Conservation (phyloP, 257 asterid genomes). For the Jaltomata sinuosa region DNA sequence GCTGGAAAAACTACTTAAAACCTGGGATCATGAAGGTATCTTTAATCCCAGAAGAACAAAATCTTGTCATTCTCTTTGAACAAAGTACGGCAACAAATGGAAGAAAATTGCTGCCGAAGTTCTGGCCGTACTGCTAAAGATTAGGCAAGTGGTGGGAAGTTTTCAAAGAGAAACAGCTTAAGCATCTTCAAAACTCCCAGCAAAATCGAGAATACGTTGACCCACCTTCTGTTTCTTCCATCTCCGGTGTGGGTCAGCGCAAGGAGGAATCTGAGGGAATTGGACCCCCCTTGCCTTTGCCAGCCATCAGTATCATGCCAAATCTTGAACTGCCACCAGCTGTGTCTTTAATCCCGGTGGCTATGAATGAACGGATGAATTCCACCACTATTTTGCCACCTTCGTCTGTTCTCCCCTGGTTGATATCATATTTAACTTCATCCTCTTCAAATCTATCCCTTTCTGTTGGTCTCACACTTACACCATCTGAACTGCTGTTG, state of each 20-base stretch:
- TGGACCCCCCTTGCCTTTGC: slow-evolving; percentile 17
- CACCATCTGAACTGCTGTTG: slow-evolving; percentile 45
- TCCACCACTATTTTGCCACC: not conserved
- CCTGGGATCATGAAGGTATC: slow-evolving; percentile 76
- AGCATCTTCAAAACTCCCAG: slow-evolving; percentile 36
- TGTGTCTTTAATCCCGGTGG: slow-evolving; percentile 27
- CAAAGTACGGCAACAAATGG: slow-evolving; percentile 78
- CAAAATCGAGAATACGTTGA: slow-evolving; percentile 16
- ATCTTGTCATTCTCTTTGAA: slow-evolving; percentile 57
- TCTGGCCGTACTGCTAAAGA: slow-evolving; percentile 85
- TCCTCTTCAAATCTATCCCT: slow-evolving; percentile 26
- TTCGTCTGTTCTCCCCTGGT: not conserved
- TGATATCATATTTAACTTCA: not conserved
- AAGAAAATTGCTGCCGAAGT: slow-evolving; percentile 73
- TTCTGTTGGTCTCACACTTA: slow-evolving; percentile 56
- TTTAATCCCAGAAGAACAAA: slow-evolving; percentile 56
- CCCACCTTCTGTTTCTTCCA: slow-evolving; percentile 14
- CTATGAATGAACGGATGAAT: slow-evolving; percentile 13
- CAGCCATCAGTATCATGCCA: slow-evolving; percentile 15
- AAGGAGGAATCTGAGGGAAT: slow-evolving; percentile 48
- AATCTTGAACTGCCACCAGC: slow-evolving; percentile 39
- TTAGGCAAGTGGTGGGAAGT: slow-evolving; percentile 97
- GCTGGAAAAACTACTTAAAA: slow-evolving; percentile 76
- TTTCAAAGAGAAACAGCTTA: slow-evolving; percentile 73
- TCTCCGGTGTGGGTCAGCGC: slow-evolving; percentile 32